phyloP scores from a whole-genome alignment of 768 basidiomycete species.

The Chalciporus chontae region DNA sequence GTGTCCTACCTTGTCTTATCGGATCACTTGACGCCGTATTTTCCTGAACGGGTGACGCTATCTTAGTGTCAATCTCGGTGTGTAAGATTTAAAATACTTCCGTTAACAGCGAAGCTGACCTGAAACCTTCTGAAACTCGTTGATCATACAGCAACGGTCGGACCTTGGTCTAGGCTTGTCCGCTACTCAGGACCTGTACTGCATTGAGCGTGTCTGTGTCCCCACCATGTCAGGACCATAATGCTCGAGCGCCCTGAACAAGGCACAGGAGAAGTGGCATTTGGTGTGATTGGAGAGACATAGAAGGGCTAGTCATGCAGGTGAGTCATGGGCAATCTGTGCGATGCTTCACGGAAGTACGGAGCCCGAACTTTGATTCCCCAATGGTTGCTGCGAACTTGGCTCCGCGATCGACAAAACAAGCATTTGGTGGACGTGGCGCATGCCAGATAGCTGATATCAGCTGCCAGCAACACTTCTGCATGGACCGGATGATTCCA shows the following conservation, averaged over 20 bases:
- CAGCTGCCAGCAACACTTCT: not conserved
- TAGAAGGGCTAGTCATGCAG: no score
- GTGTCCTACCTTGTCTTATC: not conserved
- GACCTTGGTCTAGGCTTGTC: no score
- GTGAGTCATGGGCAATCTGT: no score
- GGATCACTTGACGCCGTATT: not conserved
- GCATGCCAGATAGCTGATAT: not conserved
- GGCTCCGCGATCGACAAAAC: not conserved
- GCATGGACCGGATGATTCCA: not conserved
- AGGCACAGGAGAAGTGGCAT: no score
- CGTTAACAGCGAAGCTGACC: not conserved
- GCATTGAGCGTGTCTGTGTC: not conserved
- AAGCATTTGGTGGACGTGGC: not conserved
- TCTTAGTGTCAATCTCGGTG: slow-evolving; percentile 18
- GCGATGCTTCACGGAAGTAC: not conserved
- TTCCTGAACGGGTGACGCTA: not conserved
- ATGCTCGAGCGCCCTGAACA: not conserved
- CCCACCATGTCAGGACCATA: slow-evolving; percentile 4
- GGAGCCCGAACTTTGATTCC: not conserved
- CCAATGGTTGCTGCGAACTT: not conserved
- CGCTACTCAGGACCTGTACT: slow-evolving; percentile 2
- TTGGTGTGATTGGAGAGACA: no score
- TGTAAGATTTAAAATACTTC: not conserved
- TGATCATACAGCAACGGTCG: no score
- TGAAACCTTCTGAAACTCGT: no score